phyloP scores from a whole-genome alignment of 257 asterid genomes.

The Jasminum sambac region DNA sequence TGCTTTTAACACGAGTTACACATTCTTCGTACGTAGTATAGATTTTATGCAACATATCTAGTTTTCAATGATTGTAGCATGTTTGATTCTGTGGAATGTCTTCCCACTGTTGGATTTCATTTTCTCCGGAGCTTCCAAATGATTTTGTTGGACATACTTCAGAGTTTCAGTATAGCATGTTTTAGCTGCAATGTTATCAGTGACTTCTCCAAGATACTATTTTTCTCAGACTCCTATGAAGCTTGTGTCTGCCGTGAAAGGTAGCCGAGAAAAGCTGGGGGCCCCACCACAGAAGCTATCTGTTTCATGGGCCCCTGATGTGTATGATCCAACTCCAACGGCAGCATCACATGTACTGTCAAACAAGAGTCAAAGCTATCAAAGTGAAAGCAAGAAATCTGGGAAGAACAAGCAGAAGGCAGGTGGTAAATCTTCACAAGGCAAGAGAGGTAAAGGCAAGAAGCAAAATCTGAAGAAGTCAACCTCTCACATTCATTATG shows the following conservation, averaged over 20 bases:
- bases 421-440: slow-evolving; percentile 62
- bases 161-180: neutral
- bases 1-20: no score
- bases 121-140: slow-evolving; percentile 7
- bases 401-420: slow-evolving; percentile 76
- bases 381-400: slow-evolving; percentile 50
- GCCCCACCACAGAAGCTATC: slow-evolving; percentile 50
- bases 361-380: slow-evolving; percentile 50
- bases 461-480: slow-evolving; percentile 60
- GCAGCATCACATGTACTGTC: slow-evolving; percentile 76
- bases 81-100: slow-evolving; percentile 2
- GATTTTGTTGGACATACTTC: slow-evolving; percentile 11
- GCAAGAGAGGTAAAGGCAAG: slow-evolving; percentile 74
- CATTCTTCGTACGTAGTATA: slow-evolving; percentile 21
- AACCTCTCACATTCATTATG: slow-evolving; percentile 39
- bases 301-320: slow-evolving; percentile 90
- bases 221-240: slow-evolving; percentile 51
- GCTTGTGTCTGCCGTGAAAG: slow-evolving; percentile 91
- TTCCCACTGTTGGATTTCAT: neutral
- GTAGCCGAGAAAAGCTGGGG: slow-evolving; percentile 87
- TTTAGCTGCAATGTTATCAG: no score
- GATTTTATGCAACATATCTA: slow-evolving; percentile 16
- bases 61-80: slow-evolving; percentile 19
- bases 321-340: slow-evolving; percentile 89
- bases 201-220: slow-evolving; percentile 26